Conservation (phyloP, 2,329 filamentous ascomycete genomes). For the Monascus ruber region DNA sequence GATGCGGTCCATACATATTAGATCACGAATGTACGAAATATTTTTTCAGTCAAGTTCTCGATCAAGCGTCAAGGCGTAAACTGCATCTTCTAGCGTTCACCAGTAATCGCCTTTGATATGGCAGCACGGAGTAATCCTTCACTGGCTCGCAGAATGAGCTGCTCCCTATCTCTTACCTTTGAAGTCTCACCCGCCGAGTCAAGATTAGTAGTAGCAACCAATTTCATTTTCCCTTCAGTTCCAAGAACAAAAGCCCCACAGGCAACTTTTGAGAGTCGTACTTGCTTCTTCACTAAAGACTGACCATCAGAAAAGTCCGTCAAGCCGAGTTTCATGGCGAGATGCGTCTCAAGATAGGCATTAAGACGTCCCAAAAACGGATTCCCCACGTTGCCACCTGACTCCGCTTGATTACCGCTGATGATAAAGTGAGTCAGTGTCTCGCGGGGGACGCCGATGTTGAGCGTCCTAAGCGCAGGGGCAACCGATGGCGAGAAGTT, state of each 20-base stretch:
- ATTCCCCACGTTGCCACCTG: conserved; percentile 1
- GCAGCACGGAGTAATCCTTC: conserved; percentile 21
- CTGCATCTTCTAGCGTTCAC: not conserved
- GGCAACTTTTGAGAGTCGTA: conserved; percentile 26
- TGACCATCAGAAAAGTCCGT: conserved; percentile 6
- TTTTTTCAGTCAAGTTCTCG: too few relatives aligned
- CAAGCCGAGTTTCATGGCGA: conserved; percentile 29
- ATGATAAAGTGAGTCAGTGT: conserved; percentile 13
- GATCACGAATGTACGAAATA: too few relatives aligned
- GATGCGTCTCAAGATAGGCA: conserved; percentile 25
- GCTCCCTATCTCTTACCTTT: conserved; percentile 6
- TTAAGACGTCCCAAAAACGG: conserved; percentile 18
- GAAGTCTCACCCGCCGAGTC: conserved; percentile 8
- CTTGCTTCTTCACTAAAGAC: conserved; percentile 11
- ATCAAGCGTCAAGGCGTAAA: too few relatives aligned
- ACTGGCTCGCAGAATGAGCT: conserved; percentile 18
- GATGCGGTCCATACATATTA: too few relatives aligned
- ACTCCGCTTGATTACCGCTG: conserved; percentile 10
- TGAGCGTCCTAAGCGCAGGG: conserved; percentile 22
- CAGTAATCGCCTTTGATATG: conserved; percentile 16
- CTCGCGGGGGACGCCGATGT: conserved; percentile 22
- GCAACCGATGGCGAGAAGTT: conserved; percentile 25
- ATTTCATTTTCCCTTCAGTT: conserved; percentile 27
- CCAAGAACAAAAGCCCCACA: conserved; percentile 30
- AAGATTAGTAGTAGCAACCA: conserved; percentile 17